Conservation (phyloP, 805 yeast species). For the Teunomyces gatunensis region DNA sequence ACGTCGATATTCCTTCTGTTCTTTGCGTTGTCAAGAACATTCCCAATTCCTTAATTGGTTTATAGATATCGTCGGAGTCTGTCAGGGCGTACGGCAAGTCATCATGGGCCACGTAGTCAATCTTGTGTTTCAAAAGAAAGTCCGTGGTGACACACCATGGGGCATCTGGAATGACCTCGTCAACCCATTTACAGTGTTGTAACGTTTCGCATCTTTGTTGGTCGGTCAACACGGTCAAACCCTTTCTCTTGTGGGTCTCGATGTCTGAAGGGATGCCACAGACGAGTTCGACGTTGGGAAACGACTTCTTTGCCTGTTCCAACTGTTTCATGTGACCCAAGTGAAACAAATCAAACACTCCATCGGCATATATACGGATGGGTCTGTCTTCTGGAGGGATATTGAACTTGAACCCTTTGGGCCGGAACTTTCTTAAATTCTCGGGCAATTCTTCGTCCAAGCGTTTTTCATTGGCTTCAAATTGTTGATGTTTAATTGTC, state of each 20-base stretch:
- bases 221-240: constrained; percentile 87
- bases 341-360: constrained; percentile 95
- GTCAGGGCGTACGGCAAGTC: constrained; percentile 90
- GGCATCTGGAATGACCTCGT: constrained; percentile 89
- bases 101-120: constrained; percentile 97
- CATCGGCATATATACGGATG: constrained; percentile 95
- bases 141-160: constrained; percentile 94
- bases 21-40: constrained; percentile 93
- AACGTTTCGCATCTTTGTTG: constrained; percentile 88
- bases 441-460: constrained; percentile 66
- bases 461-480: constrained; percentile 51
- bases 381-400: constrained; percentile 84
- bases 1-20: constrained; percentile 94
- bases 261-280: constrained; percentile 91
- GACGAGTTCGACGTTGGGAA: constrained; percentile 79
- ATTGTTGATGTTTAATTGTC: constrained; percentile 26
- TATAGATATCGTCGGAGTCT: constrained; percentile 89
- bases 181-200: constrained; percentile 95
- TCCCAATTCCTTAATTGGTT: constrained; percentile 86
- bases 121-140: constrained; percentile 71
- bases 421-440: constrained; percentile 73
- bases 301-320: constrained; percentile 93
- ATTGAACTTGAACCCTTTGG: constrained; percentile 73
- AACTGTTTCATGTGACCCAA: constrained; percentile 97
- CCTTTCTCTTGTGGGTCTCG: constrained; percentile 89